A percentile compares a stretch with the other conserved stretches of the same genome.
These are phyloP conservation scores for Trapa bicornis DNA, from an alignment of 345 rosid species.

Conservation along the genomic window DNA sequence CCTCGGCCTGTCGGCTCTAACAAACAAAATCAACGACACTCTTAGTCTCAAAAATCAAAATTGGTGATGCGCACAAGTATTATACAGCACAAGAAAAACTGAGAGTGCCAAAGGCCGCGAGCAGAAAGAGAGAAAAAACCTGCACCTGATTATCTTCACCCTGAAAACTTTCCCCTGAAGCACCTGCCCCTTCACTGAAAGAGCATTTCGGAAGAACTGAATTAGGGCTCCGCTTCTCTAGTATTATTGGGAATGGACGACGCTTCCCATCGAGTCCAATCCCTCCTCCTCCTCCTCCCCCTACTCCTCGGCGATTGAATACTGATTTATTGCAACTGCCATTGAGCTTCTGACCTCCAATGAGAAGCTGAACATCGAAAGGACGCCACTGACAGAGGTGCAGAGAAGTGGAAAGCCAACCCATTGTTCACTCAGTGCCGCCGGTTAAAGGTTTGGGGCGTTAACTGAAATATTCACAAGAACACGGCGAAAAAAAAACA, in stretches of 20 bases:
- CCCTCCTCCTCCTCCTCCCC: not conserved
- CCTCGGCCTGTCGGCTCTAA: conserved; percentile 5
- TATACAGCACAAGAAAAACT: no score
- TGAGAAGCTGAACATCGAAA: not conserved
- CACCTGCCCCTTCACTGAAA: not conserved
- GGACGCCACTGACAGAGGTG: not conserved
- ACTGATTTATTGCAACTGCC: not conserved
- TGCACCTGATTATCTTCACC: not conserved
- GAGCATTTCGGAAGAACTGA: not conserved
- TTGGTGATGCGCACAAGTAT: no score
- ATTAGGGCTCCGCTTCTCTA: not conserved
- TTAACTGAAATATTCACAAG: no score
- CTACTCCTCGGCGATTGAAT: not conserved
- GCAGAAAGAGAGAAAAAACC: not conserved
- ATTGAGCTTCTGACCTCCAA: not conserved
- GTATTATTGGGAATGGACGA: not conserved
- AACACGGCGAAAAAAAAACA: no score
- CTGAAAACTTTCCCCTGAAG: not conserved
- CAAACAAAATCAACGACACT: not conserved
- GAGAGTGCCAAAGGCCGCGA: no score
- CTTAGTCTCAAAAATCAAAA: not conserved
- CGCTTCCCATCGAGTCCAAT: not conserved
- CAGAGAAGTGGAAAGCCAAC: not conserved
- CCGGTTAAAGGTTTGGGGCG: no score
- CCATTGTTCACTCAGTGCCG: not conserved